Base-by-base conservation (phyloP, 345 rosid genomes). In the Erysimum cheiranthoides region DNA sequence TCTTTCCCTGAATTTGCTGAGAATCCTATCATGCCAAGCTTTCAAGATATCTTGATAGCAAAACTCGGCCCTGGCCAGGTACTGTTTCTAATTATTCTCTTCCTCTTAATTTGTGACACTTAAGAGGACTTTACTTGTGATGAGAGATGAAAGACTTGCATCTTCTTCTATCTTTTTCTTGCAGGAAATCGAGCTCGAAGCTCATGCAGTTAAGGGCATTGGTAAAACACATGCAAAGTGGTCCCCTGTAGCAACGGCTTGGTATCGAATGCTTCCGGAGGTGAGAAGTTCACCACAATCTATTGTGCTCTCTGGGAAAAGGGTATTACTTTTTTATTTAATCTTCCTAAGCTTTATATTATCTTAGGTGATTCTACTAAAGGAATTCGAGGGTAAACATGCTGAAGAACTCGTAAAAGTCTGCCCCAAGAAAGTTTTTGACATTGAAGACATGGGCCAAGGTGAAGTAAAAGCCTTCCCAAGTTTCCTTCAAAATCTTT, bases 241-340 rank as follows among this genome's bases (percentile, higher is more conserved):
- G 99, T 95, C 97, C 17, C 97, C 97, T 16, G 99, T 95, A 31
- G 99, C 86, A 45, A 90, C 98, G 69, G 89, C 96, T 70, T 95
- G 97, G 97, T 95, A 92, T 74, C 86, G 93, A 74, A 89, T 95
- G 99, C 92, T 89, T 83, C 96, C 99, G 35, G 99, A 95, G 93
- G 97, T 89, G 76, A 63, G 52, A 43, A 61, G 57, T 40, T 68
- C 88, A 36, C 47, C 35, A 12, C 60, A 60, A 31, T 38, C 36
- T 59, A 9, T 49, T 50, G 17, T 66, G 18, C 67, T 46, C 46
- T 5, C 1, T 25, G 3, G 5, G 2, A 17, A 49, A 50, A 49
- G 0, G 5, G 31, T n/a, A n/a, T 56, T n/a, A n/a, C n/a, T n/a
- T n/a, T n/a, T 4, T 21, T 47, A 46, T 51, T 60, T 39, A 16